Percentiles rank a stretch among this genome's conserved stretches.
These are phyloP conservation scores for Aspergillus sp. DNA, from an alignment of 2,329 filamentous ascomycete genomes.

Conservation along the genomic window DNA sequence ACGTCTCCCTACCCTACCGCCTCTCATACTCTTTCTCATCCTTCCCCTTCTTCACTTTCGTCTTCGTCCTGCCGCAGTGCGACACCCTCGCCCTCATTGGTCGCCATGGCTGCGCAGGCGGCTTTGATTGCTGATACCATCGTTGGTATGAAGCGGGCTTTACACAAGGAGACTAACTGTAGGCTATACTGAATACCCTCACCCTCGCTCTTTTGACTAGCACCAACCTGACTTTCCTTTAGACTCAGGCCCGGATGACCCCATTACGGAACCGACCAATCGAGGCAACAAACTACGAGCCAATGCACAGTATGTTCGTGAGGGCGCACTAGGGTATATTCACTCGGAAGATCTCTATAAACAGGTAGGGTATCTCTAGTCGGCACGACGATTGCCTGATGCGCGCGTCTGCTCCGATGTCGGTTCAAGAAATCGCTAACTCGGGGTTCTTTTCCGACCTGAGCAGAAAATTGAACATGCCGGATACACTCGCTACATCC, in stretches of 20 bases:
- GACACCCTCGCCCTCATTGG: slow-evolving; percentile 7
- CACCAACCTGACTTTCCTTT: slow-evolving; percentile 15
- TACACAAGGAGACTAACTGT: slow-evolving; percentile 50
- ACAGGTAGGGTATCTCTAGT: slow-evolving; percentile 44
- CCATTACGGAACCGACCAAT: slow-evolving; percentile 56
- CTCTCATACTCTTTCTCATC: background rate
- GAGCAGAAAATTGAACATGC: slow-evolving; percentile 60
- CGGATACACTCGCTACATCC: slow-evolving; percentile 60
- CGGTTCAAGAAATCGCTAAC: slow-evolving; percentile 1
- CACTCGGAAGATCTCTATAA: slow-evolving; percentile 55
- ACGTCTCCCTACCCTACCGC: background rate
- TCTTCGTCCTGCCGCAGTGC: slow-evolving; percentile 2
- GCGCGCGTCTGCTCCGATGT: background rate
- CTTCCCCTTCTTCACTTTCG: background rate
- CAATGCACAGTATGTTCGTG: slow-evolving; percentile 57
- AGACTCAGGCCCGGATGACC: slow-evolving; percentile 50
- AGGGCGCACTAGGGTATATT: slow-evolving; percentile 54
- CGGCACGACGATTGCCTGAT: background rate
- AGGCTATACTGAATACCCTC: slow-evolving; percentile 13
- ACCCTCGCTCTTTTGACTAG: background rate
- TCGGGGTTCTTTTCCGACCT: slow-evolving; percentile 8
- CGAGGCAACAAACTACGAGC: slow-evolving; percentile 62
- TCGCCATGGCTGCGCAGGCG: slow-evolving; percentile 44
- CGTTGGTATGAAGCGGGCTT: slow-evolving; percentile 53
- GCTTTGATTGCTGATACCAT: slow-evolving; percentile 54